These are phyloP conservation scores for Blastocystis hominis DNA, from an alignment of 352 stramenopile genomes.

Conservation along the genomic window DNA sequence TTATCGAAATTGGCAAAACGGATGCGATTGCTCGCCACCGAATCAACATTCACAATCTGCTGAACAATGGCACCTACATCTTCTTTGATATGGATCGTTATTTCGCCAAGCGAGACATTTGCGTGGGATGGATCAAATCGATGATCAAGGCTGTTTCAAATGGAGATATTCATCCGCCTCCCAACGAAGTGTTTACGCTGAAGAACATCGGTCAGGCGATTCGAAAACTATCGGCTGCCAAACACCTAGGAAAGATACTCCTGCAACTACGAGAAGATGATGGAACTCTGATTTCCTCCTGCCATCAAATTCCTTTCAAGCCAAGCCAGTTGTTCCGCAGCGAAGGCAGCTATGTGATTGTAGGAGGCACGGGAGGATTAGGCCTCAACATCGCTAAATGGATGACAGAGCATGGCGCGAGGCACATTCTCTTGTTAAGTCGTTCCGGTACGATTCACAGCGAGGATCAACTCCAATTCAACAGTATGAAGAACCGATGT, in stretches of 20 bases:
- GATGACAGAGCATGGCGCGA: conserved; percentile 20
- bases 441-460: neutral
- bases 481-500: neutral
- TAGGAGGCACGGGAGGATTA: conserved; percentile 36
- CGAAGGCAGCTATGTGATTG: conserved; percentile 22
- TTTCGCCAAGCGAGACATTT: neutral
- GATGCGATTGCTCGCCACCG: conserved; percentile 32
- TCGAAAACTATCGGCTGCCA: conserved; percentile 29
- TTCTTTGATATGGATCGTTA: conserved; percentile 58
- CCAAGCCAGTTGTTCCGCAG: neutral
- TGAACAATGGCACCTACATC: conserved; percentile 53
- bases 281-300: conserved; percentile 11
- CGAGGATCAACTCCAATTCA: neutral
- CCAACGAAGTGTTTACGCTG: conserved; percentile 34
- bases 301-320: conserved; percentile 7
- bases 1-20: conserved; percentile 58
- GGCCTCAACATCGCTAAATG: conserved; percentile 6
- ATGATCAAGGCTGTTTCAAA: neutral
- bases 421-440: conserved; percentile 5
- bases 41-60: conserved; percentile 18
- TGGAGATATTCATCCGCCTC: conserved; percentile 1
- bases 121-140: neutral
- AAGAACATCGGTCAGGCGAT: conserved; percentile 33
- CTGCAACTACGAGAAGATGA: neutral
- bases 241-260: conserved; percentile 50